Conservation (phyloP, 2,329 filamentous ascomycete species). For the Microcera coccophila region DNA sequence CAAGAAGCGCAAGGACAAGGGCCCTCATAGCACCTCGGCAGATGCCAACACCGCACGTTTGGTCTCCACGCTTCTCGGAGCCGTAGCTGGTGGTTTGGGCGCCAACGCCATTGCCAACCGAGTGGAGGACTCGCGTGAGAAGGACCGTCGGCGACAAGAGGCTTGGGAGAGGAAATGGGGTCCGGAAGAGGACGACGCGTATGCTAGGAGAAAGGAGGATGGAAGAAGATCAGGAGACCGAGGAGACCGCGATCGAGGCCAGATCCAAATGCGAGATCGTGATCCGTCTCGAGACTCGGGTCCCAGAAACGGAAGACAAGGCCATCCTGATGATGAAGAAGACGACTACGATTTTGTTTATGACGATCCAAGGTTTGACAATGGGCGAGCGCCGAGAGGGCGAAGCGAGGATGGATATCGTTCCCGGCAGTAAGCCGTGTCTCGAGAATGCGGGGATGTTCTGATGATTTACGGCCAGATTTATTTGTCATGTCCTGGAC, state of each 20-base stretch:
- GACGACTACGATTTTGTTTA: constrained; percentile 29
- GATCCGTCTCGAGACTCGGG: constrained; percentile 5
- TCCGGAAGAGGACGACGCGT: constrained; percentile 23
- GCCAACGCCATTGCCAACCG: constrained; percentile 49
- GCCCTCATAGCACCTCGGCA: constrained; percentile 23
- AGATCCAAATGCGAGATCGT: too few species aligned
- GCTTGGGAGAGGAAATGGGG: constrained; percentile 35
- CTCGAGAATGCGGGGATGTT: not conserved
- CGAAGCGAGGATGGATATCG: constrained; percentile 26
- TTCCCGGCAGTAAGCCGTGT: constrained; percentile 14
- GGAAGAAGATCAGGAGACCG: not conserved
- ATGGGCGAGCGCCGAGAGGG: constrained; percentile 20
- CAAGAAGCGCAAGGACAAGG: constrained; percentile 26
- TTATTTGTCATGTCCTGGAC: too few species aligned
- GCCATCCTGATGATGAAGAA: constrained; percentile 17
- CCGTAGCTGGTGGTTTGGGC: constrained; percentile 52
- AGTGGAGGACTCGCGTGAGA: constrained; percentile 37
- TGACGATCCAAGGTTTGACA: constrained; percentile 27
- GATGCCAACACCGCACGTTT: constrained; percentile 32
- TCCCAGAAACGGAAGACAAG: constrained; percentile 17
- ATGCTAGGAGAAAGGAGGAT: constrained; percentile 15
- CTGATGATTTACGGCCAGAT: not conserved
- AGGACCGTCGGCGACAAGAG: constrained; percentile 31
- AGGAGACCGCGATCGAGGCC: constrained; percentile 5
- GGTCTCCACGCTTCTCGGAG: constrained; percentile 51